Evolutionary conservation across 2,329 filamentous ascomycete genomes (phyloP).

Genomic region (Hymenoscyphus fructigenus): DNA sequence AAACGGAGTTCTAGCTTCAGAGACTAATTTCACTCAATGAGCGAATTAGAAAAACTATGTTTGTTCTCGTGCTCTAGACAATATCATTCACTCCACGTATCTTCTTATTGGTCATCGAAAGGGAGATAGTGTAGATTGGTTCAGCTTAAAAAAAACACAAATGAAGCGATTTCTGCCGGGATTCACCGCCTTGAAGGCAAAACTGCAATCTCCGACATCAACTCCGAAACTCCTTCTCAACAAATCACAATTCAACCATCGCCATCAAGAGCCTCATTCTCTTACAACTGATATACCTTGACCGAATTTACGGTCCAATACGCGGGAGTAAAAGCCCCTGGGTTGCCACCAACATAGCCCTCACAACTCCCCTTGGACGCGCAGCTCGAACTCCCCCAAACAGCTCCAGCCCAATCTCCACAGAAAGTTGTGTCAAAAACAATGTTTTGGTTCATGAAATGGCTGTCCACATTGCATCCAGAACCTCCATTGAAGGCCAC

Average conservation of each 20-base stretch:
- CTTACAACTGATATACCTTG: constrained; percentile 29
- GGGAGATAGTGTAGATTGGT: no score
- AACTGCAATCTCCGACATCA: constrained; percentile 1
- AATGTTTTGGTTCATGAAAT: constrained; percentile 69
- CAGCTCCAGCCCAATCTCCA: constrained; percentile 50
- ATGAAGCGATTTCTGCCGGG: background rate
- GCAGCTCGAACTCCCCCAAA: constrained; percentile 23
- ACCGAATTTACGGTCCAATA: constrained; percentile 33
- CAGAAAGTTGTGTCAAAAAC: constrained; percentile 77
- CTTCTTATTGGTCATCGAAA: no score
- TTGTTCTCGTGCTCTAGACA: no score
- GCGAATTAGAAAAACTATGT: no score
- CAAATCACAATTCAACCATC: constrained; percentile 1
- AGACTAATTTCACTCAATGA: no score
- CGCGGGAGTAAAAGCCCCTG: constrained; percentile 27
- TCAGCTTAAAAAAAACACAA: no score
- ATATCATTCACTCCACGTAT: no score
- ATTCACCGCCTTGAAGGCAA: background rate
- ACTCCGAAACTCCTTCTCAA: background rate
- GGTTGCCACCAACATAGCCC: constrained; percentile 29
- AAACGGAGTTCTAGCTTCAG: no score
- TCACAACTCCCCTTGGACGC: constrained; percentile 19
- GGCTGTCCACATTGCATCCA: constrained; percentile 62
- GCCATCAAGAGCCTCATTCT: background rate
- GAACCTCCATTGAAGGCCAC: constrained; percentile 64